phyloP scores from a whole-genome alignment of 2,329 filamentous ascomycete species.

The Fusarium temperatum region DNA sequence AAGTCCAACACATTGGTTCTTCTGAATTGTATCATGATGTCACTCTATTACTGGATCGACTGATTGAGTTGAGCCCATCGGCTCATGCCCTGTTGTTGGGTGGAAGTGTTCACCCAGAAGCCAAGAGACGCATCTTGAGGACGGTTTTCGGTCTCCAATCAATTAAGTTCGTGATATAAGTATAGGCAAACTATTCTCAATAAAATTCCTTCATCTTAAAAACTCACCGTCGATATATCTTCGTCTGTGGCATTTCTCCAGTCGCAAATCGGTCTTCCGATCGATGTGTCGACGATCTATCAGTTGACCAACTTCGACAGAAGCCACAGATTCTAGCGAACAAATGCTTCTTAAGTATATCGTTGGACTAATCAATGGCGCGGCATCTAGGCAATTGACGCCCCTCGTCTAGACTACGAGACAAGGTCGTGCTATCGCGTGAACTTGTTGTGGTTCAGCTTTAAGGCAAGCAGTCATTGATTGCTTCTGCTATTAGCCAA shows the following conservation, averaged over 20 bases:
- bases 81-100: background rate
- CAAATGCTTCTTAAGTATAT: background rate
- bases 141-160: background rate
- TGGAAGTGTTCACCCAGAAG: background rate
- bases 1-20: background rate
- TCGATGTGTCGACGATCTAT: background rate
- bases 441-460: background rate
- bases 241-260: background rate
- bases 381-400: background rate
- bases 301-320: background rate
- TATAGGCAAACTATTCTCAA: no score
- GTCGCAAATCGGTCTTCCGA: background rate
- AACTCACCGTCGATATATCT: background rate
- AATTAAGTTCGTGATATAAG: background rate
- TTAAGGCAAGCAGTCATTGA: background rate
- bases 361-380: no score
- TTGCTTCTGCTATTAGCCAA: background rate
- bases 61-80: no score
- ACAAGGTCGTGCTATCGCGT: background rate
- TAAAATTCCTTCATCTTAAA: no score
- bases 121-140: no score
- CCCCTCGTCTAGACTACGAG: background rate
- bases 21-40: background rate
- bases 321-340: no score
- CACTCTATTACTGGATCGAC: background rate